A percentile compares a stretch with the other conserved stretches of the same genome.
These are phyloP conservation scores for Didymella arachidicola DNA, from an alignment of 2,329 filamentous ascomycete species.

Conservation along the genomic window DNA sequence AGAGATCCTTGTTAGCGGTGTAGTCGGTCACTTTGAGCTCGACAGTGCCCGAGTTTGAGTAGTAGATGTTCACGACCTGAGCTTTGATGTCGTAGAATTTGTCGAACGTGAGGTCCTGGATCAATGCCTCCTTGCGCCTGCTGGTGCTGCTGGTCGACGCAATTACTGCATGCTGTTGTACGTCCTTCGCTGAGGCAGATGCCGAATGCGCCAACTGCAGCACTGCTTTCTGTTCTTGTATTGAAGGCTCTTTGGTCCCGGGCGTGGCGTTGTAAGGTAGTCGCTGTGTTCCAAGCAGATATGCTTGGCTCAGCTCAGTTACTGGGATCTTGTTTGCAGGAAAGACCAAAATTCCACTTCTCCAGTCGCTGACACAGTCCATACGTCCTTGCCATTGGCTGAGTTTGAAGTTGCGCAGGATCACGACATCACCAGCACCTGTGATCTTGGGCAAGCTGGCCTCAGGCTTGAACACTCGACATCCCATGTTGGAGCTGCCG, in stretches of 20 bases:
- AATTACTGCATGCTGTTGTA: conserved; percentile 27
- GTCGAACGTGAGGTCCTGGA: conserved; percentile 67
- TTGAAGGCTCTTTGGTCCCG: conserved; percentile 18
- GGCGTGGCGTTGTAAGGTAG: conserved; percentile 19
- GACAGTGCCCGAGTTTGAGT: conserved; percentile 46
- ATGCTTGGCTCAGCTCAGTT: conserved; percentile 30
- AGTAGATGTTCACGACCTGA: conserved; percentile 70
- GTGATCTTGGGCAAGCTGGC: conserved; percentile 54
- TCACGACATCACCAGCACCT: conserved; percentile 67
- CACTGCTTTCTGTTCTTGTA: conserved; percentile 35
- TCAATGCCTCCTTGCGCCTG: conserved; percentile 56
- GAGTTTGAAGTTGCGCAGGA: conserved; percentile 58
- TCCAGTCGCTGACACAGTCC: conserved; percentile 22
- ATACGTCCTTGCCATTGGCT: conserved; percentile 26
- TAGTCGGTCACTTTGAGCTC: conserved; percentile 40
- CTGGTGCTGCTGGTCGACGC: conserved; percentile 12
- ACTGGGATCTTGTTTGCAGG: conserved; percentile 29
- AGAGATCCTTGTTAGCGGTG: conserved; percentile 66
- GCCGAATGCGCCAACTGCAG: conserved; percentile 36
- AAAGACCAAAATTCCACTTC: conserved; percentile 27
- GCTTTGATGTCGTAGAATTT: conserved; percentile 74
- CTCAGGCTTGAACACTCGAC: conserved; percentile 36
- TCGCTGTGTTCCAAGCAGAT: conserved; percentile 26
- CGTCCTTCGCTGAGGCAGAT: conserved; percentile 20
- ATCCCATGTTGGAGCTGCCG: conserved; percentile 28